These are phyloP conservation scores for Neoboletus brunneissimus DNA, from an alignment of 768 basidiomycete genomes.

Conservation along the genomic window DNA sequence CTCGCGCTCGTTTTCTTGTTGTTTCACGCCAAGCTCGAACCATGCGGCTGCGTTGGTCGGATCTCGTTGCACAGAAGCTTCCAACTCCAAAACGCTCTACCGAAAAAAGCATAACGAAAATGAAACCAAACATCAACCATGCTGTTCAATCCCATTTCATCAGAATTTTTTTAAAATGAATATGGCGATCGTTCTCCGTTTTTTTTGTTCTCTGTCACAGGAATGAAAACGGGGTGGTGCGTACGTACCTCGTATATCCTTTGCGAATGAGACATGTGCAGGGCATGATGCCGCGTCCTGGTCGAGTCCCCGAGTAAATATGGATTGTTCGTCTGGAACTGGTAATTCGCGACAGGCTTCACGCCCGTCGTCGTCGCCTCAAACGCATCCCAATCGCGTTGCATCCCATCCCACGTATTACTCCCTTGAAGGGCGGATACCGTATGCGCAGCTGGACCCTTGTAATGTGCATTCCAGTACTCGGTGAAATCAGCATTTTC, in stretches of 20 bases:
- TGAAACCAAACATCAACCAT: constrained; percentile 13
- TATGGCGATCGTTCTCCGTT: constrained; percentile 8
- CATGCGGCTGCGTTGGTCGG: constrained; percentile 70
- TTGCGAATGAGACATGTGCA: constrained; percentile 32
- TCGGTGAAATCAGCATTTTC: constrained; percentile 66
- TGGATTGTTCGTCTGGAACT: constrained; percentile 76
- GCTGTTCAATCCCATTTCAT: constrained; percentile 1
- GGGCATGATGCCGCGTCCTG: constrained; percentile 45
- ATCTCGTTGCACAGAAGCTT: constrained; percentile 83
- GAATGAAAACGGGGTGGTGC: constrained; percentile 6
- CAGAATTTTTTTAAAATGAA: background rate
- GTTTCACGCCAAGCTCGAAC: constrained; percentile 93
- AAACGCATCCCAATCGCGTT: constrained; percentile 77
- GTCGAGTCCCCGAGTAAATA: constrained; percentile 64
- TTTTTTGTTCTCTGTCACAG: constrained; percentile 3
- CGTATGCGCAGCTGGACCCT: constrained; percentile 14
- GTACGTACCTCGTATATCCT: constrained; percentile 41
- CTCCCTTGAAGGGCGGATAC: constrained; percentile 29
- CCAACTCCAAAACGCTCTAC: constrained; percentile 84
- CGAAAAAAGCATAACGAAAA: constrained; percentile 8
- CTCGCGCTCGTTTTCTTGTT: constrained; percentile 98
- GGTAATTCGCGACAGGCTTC: constrained; percentile 53
- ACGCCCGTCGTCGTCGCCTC: constrained; percentile 73
- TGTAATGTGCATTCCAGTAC: constrained; percentile 53
- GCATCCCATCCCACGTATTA: constrained; percentile 59